Conservation (phyloP, 805 yeast species). For the Tetrapisispora nanseiensis region DNA sequence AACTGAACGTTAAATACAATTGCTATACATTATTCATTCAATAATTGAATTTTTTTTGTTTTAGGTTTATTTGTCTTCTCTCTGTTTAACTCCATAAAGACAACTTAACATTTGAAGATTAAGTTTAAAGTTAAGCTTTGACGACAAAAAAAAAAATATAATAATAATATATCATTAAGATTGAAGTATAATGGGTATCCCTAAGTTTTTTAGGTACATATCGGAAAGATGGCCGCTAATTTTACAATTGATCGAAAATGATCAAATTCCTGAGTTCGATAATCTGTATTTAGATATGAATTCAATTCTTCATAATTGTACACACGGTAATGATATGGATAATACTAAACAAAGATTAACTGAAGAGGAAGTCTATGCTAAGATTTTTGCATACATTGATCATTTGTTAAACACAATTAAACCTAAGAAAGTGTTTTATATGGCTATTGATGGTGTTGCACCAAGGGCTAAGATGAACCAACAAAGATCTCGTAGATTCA, state of each 20-base stretch:
- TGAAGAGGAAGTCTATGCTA: conserved; percentile 85
- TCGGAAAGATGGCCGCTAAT: conserved; percentile 98
- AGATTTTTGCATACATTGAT: conserved; percentile 91
- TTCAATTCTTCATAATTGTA: conserved; percentile 87
- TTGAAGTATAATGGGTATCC: conserved; percentile 71
- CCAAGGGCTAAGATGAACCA: conserved; percentile 98
- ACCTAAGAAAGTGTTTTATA: conserved; percentile 78
- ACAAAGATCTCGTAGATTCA: conserved; percentile 90
- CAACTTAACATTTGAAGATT: too few species aligned
- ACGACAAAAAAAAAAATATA: too few species aligned
- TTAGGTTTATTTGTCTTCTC: too few species aligned
- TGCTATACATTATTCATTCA: too few species aligned
- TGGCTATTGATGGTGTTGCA: conserved; percentile 99
- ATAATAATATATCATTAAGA: background rate
- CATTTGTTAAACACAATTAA: conserved; percentile 80
- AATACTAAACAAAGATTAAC: conserved; percentile 54
- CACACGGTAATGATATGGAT: conserved; percentile 54
- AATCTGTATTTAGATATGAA: conserved; percentile 95
- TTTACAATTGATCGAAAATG: conserved; percentile 72
- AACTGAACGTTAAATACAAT: too few species aligned
- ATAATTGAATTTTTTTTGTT: too few species aligned
- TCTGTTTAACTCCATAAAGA: too few species aligned
- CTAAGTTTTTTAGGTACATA: conserved; percentile 91
- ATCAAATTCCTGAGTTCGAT: conserved; percentile 86
- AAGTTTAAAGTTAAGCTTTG: too few species aligned